Evolutionary conservation across 441 rosid species (phyloP), one percentile per base, ranked within the genome.

Genomic region (Arabidopsis hybrid): DNA sequence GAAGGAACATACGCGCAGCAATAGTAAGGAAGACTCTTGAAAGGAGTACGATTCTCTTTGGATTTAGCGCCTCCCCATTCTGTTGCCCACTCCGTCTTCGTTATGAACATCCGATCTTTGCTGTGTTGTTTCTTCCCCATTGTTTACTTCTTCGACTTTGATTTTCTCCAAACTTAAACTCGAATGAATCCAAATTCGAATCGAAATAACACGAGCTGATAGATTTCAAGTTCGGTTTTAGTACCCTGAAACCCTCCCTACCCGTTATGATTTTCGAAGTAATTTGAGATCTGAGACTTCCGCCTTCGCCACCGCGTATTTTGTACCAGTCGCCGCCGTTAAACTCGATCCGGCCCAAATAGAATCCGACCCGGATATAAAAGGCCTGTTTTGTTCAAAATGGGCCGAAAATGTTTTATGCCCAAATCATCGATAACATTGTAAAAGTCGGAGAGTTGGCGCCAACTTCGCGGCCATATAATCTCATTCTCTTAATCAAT

Each of bases 1-100:
- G 31, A 39, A 6, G 46, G 9, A 62, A 61, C 83, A 39, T 86
- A 92, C 99, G 97, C 95, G 99, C 98, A 95, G 85, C 97, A 92
- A 65, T 91, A 91, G 89, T 88, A 92, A 50, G 98, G 98, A 46
- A 95, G 96, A 72, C 96, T 91, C 77, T 91, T 91, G 90, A 91
- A 95, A 59, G 90, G 96, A n/a, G 93, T 85, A 11, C 79, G 83
- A 47, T 69, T 64, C 65, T 91, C 93, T 81, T 85, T 95, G 65
- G 93, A 85, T 81, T 95, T 95, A 66, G 98, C 97, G 60, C 99
- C 99, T 34, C 99, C 97, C 99, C 98, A 95, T 66, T 95, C 99
- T 26, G 97, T 95, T 67, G 97, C 97, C 99, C 97, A 95, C 79
- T 92, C 99, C 72, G 92, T 92, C 77, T 87, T 91, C 60, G 98